Percentiles rank a stretch among this genome's conserved stretches.
phyloP scores from a whole-genome alignment of 148 eudicot genomes.

The Rhododendron vialii region DNA sequence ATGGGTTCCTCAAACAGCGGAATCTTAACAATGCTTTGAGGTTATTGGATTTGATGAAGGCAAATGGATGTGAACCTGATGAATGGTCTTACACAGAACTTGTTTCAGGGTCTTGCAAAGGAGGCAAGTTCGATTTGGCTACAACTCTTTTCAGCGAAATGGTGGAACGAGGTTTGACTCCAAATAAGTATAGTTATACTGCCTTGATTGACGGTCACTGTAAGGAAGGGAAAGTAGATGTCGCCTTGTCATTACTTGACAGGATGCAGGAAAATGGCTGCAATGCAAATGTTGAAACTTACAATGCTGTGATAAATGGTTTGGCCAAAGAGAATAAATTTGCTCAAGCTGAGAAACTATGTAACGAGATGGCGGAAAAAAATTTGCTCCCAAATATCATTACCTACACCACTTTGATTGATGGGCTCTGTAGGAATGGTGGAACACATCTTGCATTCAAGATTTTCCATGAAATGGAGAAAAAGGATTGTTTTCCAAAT shows the following conservation, averaged over 20 bases:
- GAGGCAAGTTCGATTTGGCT: slow-evolving; percentile 46
- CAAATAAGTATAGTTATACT: slow-evolving; percentile 50
- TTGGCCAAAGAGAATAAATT: slow-evolving; percentile 41
- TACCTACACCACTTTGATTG: slow-evolving; percentile 63
- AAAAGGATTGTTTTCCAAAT: slow-evolving; percentile 48
- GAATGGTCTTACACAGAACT: slow-evolving; percentile 62
- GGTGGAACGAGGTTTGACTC: slow-evolving; percentile 47
- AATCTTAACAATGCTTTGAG: slow-evolving; percentile 52
- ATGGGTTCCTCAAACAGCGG: slow-evolving; percentile 39
- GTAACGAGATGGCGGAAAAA: slow-evolving; percentile 35
- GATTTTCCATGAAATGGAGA: slow-evolving; percentile 57
- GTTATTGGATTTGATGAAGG: slow-evolving; percentile 62
- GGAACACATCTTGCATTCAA: slow-evolving; percentile 49
- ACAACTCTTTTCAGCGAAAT: slow-evolving; percentile 48
- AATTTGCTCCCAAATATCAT: slow-evolving; percentile 54
- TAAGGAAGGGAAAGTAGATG: slow-evolving; percentile 50
- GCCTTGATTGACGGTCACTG: slow-evolving; percentile 63
- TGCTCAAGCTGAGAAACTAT: slow-evolving; percentile 47
- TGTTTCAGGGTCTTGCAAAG: slow-evolving; percentile 61
- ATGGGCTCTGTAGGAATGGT: slow-evolving; percentile 62
- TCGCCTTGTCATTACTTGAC: slow-evolving; percentile 42
- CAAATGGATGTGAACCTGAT: slow-evolving; percentile 59
- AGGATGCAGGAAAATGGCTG: slow-evolving; percentile 51
- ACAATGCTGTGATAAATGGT: slow-evolving; percentile 60
- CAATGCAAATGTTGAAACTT: slow-evolving; percentile 38